Evolutionary conservation across 1,284 basidiomycete genomes (phyloP).

Genomic region (Ganoderma multipileum): DNA sequence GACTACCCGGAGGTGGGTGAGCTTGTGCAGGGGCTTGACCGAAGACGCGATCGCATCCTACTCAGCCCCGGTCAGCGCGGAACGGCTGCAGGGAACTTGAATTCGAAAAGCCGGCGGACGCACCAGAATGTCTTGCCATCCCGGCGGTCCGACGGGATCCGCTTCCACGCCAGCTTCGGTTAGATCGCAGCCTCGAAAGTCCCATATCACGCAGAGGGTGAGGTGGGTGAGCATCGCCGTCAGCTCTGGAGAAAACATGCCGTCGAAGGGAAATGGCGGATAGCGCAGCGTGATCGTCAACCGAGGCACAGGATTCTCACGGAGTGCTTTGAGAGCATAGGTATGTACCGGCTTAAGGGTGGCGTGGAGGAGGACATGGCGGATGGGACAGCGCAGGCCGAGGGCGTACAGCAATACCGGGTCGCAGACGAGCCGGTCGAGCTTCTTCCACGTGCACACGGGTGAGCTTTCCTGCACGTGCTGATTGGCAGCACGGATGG

Average conservation of each 20-base stretch:
- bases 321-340: neutral
- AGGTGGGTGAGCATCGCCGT: neutral
- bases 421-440: neutral
- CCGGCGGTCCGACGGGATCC: neutral
- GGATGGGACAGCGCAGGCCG: neutral
- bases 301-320: neutral
- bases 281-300: neutral
- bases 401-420: neutral
- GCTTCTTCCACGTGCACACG: neutral
- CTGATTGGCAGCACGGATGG: neutral
- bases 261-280: neutral
- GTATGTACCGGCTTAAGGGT: too few relatives aligned
- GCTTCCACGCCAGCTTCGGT: neutral
- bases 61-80: too few relatives aligned
- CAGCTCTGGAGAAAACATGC: neutral
- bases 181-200: neutral
- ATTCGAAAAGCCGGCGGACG: neutral
- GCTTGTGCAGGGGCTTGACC: neutral
- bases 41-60: neutral
- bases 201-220: neutral
- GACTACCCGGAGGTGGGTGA: neutral
- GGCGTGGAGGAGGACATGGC: neutral
- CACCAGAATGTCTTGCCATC: neutral
- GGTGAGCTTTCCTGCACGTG: neutral
- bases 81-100: too few relatives aligned